Conservation (phyloP, 1,139 yeast genomes). For the Zygotorulaspora mrakii region DNA sequence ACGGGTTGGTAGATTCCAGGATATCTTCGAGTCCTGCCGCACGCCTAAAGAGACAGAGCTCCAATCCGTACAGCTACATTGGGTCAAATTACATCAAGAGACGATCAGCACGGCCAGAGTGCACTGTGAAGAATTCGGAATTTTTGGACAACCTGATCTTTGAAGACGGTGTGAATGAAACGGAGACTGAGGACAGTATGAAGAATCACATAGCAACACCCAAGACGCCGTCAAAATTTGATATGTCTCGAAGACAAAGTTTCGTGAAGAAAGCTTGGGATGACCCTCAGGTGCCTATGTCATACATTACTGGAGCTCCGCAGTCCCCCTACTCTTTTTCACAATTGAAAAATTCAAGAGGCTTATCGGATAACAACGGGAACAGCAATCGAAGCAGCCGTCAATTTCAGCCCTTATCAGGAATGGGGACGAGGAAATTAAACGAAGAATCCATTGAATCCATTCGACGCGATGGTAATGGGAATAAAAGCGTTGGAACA, state of each 20-base stretch:
- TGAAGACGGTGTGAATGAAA: constrained; percentile 1
- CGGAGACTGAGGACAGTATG: neutral
- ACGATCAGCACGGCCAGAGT: constrained; percentile 23
- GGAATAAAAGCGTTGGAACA: neutral
- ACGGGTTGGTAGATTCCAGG: constrained; percentile 3
- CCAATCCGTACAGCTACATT: constrained; percentile 29
- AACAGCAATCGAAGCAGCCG: neutral
- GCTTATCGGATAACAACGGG: too few relatives aligned
- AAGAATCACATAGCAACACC: constrained; percentile 5
- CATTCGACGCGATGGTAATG: neutral
- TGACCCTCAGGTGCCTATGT: constrained; percentile 18
- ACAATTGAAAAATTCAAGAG: constrained; percentile 1
- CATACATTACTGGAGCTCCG: constrained; percentile 15
- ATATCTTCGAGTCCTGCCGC: constrained; percentile 3
- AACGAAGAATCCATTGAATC: too few relatives aligned
- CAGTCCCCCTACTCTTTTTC: constrained; percentile 18
- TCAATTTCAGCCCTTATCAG: neutral
- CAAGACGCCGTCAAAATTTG: constrained; percentile 14
- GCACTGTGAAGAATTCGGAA: constrained; percentile 4
- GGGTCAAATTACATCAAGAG: constrained; percentile 27
- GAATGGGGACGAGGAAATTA: neutral
- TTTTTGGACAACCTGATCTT: constrained; percentile 8
- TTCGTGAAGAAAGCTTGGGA: constrained; percentile 10
- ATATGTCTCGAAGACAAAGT: constrained; percentile 16
- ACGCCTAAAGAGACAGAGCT: constrained; percentile 37